Base-by-base conservation (phyloP, 208 protist species). In the Naegleria fowleri region DNA sequence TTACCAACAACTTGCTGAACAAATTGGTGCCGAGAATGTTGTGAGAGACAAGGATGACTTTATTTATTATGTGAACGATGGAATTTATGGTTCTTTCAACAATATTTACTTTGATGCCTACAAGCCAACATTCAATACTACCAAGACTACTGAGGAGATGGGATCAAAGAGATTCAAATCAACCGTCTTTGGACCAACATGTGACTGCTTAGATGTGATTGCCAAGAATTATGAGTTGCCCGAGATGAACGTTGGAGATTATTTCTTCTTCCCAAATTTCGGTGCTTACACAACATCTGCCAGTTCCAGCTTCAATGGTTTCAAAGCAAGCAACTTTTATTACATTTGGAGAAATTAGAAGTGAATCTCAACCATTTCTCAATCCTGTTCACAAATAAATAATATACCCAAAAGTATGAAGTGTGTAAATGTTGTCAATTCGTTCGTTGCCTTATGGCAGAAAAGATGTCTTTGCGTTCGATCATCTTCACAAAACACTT, bases 51-150 rank as follows among this genome's bases (percentile, higher is more conserved):
- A 22, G 7, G n/a, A 86, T 3, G 93, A 96, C 91, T 92, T 94
- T 41, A 93, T 96, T 92, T 97, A 96, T 93, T 97, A 96, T 92
- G 90, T 97, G 36, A 96, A 95, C 86, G 96, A 97, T 86, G 96
- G 96, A 40, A 92, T 97, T 87, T 97, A 97, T 92, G 89, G 94
- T 91, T 95, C 93, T 91, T 97, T 97, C 91, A 97, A 97, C 94
- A 96, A 94, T 92, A 93, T 97, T 40, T 52, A 97, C 33, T 97
- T 95, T 39, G 96, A 97, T 86, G 95, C 96, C 91, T 94, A 94
- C 15, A 29, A 86, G 13, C 91, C 91, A 39, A 36, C 92, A 13
- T 88, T 48, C 90, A 83, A 52, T 1, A 90, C 75, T 93, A 92
- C 94, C 95, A 9, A 91, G 48, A 33, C 93, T 95, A 19, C 16